These are phyloP conservation scores for Crithidia acanthocephali DNA, from an alignment of 208 protist genomes.

Conservation along the genomic window DNA sequence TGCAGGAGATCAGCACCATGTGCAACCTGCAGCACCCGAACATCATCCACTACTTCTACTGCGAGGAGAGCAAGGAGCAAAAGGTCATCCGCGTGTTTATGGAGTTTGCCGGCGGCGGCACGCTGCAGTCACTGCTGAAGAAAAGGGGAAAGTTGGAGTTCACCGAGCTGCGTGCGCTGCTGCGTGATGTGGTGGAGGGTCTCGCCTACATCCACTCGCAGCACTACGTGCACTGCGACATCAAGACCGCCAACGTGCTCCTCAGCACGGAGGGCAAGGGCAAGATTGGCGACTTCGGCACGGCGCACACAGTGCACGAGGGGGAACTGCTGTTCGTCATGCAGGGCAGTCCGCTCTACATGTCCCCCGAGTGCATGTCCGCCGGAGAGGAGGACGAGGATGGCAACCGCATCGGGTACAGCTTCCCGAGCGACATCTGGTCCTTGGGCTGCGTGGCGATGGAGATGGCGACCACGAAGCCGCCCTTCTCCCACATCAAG, in stretches of 20 bases:
- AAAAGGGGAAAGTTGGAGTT: constrained; percentile 66
- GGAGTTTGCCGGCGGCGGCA: constrained; percentile 90
- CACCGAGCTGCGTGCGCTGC: constrained; percentile 65
- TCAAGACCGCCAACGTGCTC: constrained; percentile 94
- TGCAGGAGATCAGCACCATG: constrained; percentile 89
- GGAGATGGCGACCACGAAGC: constrained; percentile 87
- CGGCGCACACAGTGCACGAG: constrained; percentile 58
- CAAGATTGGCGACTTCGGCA: constrained; percentile 95
- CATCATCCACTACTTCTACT: constrained; percentile 95
- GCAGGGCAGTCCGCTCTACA: constrained; percentile 90
- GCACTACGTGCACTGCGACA: constrained; percentile 91
- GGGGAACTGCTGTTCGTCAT: constrained; percentile 83
- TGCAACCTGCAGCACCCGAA: constrained; percentile 92
- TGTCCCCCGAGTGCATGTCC: constrained; percentile 90
- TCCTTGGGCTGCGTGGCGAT: constrained; percentile 88
- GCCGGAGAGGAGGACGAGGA: constrained; percentile 80
- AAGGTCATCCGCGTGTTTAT: constrained; percentile 89
- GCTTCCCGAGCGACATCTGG: constrained; percentile 88
- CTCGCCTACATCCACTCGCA: constrained; percentile 94
- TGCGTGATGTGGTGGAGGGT: constrained; percentile 78
- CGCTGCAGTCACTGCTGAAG: constrained; percentile 66
- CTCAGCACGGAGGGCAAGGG: constrained; percentile 71
- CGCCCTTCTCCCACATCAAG: constrained; percentile 87
- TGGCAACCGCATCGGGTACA: constrained; percentile 73
- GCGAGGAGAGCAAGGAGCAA: constrained; percentile 71